Conservation (phyloP, 2,329 filamentous ascomycete genomes). For the Colletotrichum sublineola region DNA sequence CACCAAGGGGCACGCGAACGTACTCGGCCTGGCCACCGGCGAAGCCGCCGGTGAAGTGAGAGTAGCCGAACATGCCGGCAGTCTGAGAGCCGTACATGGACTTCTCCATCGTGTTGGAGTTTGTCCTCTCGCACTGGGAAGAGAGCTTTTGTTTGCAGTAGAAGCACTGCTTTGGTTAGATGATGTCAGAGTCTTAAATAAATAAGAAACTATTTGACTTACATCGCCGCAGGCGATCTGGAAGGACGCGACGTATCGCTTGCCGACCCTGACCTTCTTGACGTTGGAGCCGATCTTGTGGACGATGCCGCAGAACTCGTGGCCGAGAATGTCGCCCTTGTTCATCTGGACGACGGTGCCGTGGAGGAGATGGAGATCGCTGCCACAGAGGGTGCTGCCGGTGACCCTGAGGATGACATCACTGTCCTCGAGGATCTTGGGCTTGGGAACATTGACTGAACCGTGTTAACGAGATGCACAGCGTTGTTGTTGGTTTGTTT, state of each 20-base stretch:
- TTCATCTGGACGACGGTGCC: slow-evolving; percentile 69
- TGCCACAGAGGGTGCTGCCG: slow-evolving; percentile 70
- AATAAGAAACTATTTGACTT: neutral
- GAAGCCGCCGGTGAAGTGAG: slow-evolving; percentile 87
- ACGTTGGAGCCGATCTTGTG: slow-evolving; percentile 68
- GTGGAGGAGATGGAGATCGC: slow-evolving; percentile 70
- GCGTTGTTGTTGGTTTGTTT: too few relatives aligned
- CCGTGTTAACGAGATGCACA: neutral
- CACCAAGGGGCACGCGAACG: slow-evolving; percentile 82
- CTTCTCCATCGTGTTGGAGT: slow-evolving; percentile 77
- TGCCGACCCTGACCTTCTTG: slow-evolving; percentile 68
- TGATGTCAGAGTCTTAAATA: rapidly evolving
- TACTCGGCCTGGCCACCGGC: slow-evolving; percentile 91
- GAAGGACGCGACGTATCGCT: slow-evolving; percentile 86
- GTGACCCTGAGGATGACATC: slow-evolving; percentile 88
- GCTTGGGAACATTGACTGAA: slow-evolving; percentile 74
- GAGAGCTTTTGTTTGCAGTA: slow-evolving; percentile 84
- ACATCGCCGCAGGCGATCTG: slow-evolving; percentile 78
- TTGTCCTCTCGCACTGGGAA: slow-evolving; percentile 85
- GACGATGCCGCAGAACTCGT: slow-evolving; percentile 71
- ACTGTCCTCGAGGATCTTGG: slow-evolving; percentile 77
- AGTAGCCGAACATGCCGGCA: slow-evolving; percentile 80
- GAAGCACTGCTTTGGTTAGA: slow-evolving; percentile 67
- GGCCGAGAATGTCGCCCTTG: slow-evolving; percentile 76
- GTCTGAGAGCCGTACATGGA: slow-evolving; percentile 85